These are phyloP conservation scores for Candolleomyces aberdarensis DNA, from an alignment of 768 basidiomycete species.

Conservation along the genomic window DNA sequence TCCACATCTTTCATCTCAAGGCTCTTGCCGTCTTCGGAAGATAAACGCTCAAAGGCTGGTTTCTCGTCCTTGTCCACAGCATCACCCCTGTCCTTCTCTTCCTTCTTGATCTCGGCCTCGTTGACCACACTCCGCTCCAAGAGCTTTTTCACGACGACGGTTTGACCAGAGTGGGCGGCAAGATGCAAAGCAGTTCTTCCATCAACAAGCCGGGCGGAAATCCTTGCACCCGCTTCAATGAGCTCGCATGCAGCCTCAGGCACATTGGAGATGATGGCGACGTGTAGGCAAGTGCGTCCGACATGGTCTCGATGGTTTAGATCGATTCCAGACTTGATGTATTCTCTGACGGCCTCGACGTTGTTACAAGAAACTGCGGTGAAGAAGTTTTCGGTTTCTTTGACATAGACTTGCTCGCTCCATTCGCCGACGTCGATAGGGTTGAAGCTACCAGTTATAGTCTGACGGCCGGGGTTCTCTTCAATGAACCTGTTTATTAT, in stretches of 20 bases:
- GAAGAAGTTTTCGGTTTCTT: constrained; percentile 52
- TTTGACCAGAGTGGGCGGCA: constrained; percentile 46
- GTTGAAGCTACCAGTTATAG: constrained; percentile 60
- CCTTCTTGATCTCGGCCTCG: constrained; percentile 22
- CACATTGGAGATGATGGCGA: constrained; percentile 48
- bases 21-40: constrained; percentile 39
- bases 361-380: constrained; percentile 49
- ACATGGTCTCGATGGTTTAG: constrained; percentile 58
- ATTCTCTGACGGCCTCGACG: constrained; percentile 30
- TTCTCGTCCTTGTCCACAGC: constrained; percentile 22
- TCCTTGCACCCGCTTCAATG: constrained; percentile 53
- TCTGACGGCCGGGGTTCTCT: constrained; percentile 60
- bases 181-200: constrained; percentile 55
- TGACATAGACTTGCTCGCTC: constrained; percentile 60
- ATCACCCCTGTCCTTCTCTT: constrained; percentile 17
- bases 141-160: constrained; percentile 44
- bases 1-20: constrained; percentile 29
- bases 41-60: constrained; percentile 28
- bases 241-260: constrained; percentile 47
- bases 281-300: constrained; percentile 55
- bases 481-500: constrained; percentile 46
- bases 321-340: constrained; percentile 40
- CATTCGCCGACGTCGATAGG: constrained; percentile 68
- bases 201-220: constrained; percentile 54
- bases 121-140: constrained; percentile 46